phyloP scores from a whole-genome alignment of 2,329 filamentous ascomycete species.

The Ustulina deusta region DNA sequence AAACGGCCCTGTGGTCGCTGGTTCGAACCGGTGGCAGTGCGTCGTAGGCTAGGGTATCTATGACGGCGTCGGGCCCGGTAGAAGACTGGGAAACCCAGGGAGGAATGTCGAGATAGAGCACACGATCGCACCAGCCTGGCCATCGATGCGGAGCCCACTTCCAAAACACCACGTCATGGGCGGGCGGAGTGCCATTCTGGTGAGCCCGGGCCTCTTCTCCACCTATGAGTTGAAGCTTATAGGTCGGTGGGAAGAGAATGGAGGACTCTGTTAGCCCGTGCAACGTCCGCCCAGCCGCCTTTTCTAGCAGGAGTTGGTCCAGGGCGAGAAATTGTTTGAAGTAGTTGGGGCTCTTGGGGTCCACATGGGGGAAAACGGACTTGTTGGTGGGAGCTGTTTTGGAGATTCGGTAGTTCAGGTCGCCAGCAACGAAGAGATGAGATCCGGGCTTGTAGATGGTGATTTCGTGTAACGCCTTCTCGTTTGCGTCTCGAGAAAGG shows the following conservation, averaged over 20 bases:
- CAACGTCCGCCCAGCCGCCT: slow-evolving; percentile 74
- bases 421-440: slow-evolving; percentile 88
- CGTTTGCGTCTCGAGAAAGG: slow-evolving; percentile 41
- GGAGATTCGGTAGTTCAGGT: slow-evolving; percentile 94
- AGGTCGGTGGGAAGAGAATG: slow-evolving; percentile 88
- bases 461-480: slow-evolving; percentile 63
- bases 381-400: slow-evolving; percentile 70
- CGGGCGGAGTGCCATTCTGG: slow-evolving; percentile 39
- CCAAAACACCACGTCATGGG: slow-evolving; percentile 64
- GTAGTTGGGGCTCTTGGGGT: slow-evolving; percentile 68
- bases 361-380: slow-evolving; percentile 73
- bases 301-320: slow-evolving; percentile 85
- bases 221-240: slow-evolving; percentile 75
- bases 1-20: slow-evolving; percentile 90
- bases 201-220: slow-evolving; percentile 41
- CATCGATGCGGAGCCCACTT: slow-evolving; percentile 84
- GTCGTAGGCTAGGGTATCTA: slow-evolving; percentile 74
- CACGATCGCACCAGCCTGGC: slow-evolving; percentile 93
- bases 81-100: slow-evolving; percentile 58
- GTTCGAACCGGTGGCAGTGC: slow-evolving; percentile 82
- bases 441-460: slow-evolving; percentile 80
- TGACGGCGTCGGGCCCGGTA: slow-evolving; percentile 43
- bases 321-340: slow-evolving; percentile 74
- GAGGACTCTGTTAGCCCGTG: slow-evolving; percentile 82
- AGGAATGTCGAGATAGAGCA: slow-evolving; percentile 78